Conservation (phyloP, 208 protist species). For the Angomonas desouzai region DNA sequence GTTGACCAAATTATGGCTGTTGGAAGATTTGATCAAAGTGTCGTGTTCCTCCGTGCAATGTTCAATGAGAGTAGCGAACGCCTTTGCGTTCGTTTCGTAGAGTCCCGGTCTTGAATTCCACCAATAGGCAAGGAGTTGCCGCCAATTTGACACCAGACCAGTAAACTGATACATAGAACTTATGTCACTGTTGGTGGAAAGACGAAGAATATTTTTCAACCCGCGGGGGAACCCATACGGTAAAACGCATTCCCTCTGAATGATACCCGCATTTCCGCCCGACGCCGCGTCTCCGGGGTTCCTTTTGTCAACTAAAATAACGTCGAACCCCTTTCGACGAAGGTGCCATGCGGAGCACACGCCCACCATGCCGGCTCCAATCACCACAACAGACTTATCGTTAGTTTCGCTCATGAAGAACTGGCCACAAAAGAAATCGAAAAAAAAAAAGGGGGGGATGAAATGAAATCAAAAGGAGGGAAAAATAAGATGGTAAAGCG, state of each 20-base stretch:
- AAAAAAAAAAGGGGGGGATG: neutral
- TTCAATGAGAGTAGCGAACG: constrained; percentile 15
- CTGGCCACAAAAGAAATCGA: neutral
- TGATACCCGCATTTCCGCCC: constrained; percentile 21
- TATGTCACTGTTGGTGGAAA: constrained; percentile 15
- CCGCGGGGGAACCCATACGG: constrained; percentile 14
- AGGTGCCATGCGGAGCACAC: constrained; percentile 19
- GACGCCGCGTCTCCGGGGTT: constrained; percentile 18
- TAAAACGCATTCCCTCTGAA: constrained; percentile 17
- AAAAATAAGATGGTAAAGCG: constrained; percentile 14
- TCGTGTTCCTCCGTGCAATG: constrained; percentile 19
- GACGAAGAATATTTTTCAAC: constrained; percentile 13
- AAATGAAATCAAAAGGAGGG: constrained; percentile 10
- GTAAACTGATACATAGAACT: constrained; percentile 16
- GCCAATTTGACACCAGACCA: constrained; percentile 11
- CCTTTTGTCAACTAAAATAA: constrained; percentile 21
- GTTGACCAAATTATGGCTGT: neutral
- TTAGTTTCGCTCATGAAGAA: neutral
- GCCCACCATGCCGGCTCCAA: constrained; percentile 25
- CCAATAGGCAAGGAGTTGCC: constrained; percentile 15
- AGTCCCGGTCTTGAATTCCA: constrained; percentile 12
- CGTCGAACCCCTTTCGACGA: constrained; percentile 15
- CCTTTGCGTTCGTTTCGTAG: constrained; percentile 14
- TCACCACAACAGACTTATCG: constrained; percentile 15
- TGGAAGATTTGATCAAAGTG: constrained; percentile 13